Base-by-base conservation (phyloP, 352 stramenopile genomes). In the Aphanomyces astaci region DNA sequence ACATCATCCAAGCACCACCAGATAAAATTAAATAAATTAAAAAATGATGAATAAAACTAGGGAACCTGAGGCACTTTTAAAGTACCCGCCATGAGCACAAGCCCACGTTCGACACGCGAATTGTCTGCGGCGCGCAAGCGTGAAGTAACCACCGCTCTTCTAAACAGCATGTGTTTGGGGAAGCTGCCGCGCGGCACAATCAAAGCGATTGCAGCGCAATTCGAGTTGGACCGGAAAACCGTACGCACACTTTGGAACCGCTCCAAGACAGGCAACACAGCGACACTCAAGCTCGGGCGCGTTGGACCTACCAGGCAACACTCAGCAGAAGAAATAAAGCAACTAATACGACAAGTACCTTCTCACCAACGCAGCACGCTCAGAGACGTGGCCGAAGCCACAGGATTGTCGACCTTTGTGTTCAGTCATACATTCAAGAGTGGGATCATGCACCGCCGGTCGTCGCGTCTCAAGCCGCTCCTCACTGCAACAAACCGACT, bases 1-100 rank as follows among this genome's bases (percentile, higher is more conserved):
- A 59, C 30, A 25, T 22, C 30, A 7, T 25, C 30, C 2, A 10
- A 30, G 25, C 25, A 59, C 51, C 30, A 39, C 51, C 30, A 32
- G 30, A 59, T 43, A 15, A 59, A 59, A 59, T 59, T 15, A 59
- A 33, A 59, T 2, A 40, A 59, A 59, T 40, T 36, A 15, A 40
- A 43, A 43, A 43, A 43, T 7, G 15, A 43, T 7, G 15, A 43
- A 43, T 43, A 15, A 43, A 43, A 43, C 36, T 43, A 15, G 7
- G 36, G 36, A 43, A 19, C 9, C n/a, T 32, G 13, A 33, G 25
- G 9, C 25, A 2, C 24, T 36, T 59, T 59, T 25, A 59, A 59
- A 59, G 1, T 59, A 36, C 51, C 19, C 25, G 51, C 51, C 30
- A 36, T 39, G 25, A 2, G 19, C 25, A 30, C 13, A 39, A 24